Evolutionary conservation across 352 stramenopile species (phyloP).

Genomic region (Phytophthora palmivora): DNA sequence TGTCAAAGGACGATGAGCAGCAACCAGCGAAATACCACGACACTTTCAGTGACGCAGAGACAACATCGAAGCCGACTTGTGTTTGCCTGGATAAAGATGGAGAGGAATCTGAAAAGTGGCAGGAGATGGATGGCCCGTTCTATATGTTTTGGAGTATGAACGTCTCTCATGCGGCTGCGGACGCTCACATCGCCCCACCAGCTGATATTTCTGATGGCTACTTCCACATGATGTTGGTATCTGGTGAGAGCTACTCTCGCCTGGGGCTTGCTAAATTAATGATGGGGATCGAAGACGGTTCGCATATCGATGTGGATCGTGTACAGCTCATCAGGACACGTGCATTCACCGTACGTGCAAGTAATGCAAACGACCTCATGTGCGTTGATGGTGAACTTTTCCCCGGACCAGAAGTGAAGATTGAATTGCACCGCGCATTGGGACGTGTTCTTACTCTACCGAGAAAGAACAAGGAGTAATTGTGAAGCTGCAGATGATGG

Average conservation of each 20-base stretch:
- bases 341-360: conserved; percentile 53
- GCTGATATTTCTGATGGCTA: conserved; percentile 64
- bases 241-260: conserved; percentile 44
- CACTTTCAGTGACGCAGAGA: conserved; percentile 13
- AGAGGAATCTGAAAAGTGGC: conserved; percentile 34
- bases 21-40: conserved; percentile 50
- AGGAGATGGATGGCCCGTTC: conserved; percentile 55
- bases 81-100: conserved; percentile 25
- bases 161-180: conserved; percentile 52
- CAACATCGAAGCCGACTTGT: conserved; percentile 29
- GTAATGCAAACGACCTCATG: conserved; percentile 46
- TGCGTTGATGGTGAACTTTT: conserved; percentile 76
- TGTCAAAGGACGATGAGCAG: conserved; percentile 35
- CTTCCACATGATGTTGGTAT: conserved; percentile 66
- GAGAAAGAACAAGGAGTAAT: conserved; percentile 16
- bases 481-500: neutral
- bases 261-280: conserved; percentile 52
- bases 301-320: conserved; percentile 45
- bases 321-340: conserved; percentile 70
- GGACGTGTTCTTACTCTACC: conserved; percentile 53
- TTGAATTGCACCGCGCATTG: conserved; percentile 56
- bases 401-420: conserved; percentile 47
- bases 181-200: conserved; percentile 53
- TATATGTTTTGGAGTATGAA: conserved; percentile 74
- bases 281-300: conserved; percentile 59